phyloP scores from a whole-genome alignment of 139 green algal species.

The Coelastrella sp. region DNA sequence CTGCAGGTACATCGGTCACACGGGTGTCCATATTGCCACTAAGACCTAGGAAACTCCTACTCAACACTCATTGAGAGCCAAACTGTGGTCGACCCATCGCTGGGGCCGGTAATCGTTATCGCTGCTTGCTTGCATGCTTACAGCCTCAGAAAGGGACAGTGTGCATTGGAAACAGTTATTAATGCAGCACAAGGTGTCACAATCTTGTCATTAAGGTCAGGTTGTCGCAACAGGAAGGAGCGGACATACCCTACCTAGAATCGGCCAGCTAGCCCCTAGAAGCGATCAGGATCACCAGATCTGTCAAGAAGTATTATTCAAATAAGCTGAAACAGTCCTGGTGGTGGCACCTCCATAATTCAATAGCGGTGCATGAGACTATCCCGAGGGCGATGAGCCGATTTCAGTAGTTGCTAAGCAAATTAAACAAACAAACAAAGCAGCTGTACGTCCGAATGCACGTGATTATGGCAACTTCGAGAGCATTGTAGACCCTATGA shows the following conservation, averaged over 20 bases:
- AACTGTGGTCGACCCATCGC: not conserved
- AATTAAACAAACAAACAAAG: too few relatives aligned
- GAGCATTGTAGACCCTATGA: not conserved
- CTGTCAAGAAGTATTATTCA: not conserved
- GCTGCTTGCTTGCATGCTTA: not conserved
- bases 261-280: not conserved
- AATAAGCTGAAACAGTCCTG: not conserved
- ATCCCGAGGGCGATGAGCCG: not conserved
- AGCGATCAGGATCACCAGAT: not conserved
- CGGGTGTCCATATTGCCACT: not conserved
- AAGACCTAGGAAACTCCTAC: constrained; percentile 3
- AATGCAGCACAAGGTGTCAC: not conserved
- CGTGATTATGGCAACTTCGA: not conserved
- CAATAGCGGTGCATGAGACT: not conserved
- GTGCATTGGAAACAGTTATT: not conserved
- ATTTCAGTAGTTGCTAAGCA: not conserved
- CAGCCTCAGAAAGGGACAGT: not conserved
- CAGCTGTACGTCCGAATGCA: not conserved
- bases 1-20: not conserved
- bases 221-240: not conserved
- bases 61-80: not conserved
- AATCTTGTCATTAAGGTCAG: constrained; percentile 16
- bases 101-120: not conserved
- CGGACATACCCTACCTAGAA: constrained; percentile 3
- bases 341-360: not conserved